A percentile compares a stretch with the other conserved stretches of the same genome.
Conservation (phyloP, 1,139 yeast species). For the Candida anutae region DNA sequence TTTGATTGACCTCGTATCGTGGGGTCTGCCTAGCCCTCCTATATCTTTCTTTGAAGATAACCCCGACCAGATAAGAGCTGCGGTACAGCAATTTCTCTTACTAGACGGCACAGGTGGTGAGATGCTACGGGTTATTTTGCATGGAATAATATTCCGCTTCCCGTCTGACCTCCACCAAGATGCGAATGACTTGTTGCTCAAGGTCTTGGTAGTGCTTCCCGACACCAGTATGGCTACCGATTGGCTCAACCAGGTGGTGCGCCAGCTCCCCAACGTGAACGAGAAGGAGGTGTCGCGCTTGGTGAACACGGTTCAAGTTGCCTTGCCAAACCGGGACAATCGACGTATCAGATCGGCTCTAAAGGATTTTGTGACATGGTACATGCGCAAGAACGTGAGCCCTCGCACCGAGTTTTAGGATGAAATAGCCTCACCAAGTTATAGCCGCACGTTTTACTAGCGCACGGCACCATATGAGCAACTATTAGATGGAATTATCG, state of each 20-base stretch:
- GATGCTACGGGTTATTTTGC: conserved; percentile 46
- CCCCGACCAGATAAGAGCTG: conserved; percentile 39
- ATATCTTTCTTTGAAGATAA: conserved; percentile 55
- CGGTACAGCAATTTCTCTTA: conserved; percentile 32
- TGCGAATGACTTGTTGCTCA: conserved; percentile 66
- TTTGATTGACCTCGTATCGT: conserved; percentile 68
- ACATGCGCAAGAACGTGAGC: conserved; percentile 65
- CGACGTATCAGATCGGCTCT: conserved; percentile 65
- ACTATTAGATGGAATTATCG: no score
- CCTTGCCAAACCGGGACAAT: conserved; percentile 63
- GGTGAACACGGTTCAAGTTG: conserved; percentile 45
- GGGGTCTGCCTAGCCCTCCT: conserved; percentile 82
- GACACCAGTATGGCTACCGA: conserved; percentile 31
- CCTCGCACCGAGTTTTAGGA: conserved; percentile 15
- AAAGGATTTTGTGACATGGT: conserved; percentile 76
- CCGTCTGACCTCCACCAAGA: conserved; percentile 67
- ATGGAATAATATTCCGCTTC: conserved; percentile 66
- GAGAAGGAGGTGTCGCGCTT: conserved; percentile 59
- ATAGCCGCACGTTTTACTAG: no score
- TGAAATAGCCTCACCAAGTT: no score
- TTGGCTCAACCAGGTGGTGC: conserved; percentile 57
- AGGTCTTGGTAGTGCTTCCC: conserved; percentile 51
- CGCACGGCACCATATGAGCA: no score
- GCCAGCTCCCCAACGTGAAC: conserved; percentile 56
- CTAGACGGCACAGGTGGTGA: conserved; percentile 50